Percentiles rank a stretch among this genome's conserved stretches.
These are phyloP conservation scores for Pseudofabraea citricarpa DNA, from an alignment of 2,329 filamentous ascomycete species.

Conservation along the genomic window DNA sequence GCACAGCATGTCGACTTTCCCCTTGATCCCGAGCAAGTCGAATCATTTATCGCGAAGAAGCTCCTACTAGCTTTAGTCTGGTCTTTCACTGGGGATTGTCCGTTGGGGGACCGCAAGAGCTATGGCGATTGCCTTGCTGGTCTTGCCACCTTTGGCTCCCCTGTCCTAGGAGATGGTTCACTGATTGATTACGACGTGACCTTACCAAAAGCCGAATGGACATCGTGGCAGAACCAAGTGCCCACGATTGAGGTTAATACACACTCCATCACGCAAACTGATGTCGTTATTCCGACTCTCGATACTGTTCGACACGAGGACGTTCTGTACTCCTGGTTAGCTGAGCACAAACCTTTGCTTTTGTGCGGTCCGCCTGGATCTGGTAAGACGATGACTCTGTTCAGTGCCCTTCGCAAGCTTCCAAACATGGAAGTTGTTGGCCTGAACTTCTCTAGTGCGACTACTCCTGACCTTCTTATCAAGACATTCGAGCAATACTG, in stretches of 20 bases:
- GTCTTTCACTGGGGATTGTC: slow-evolving; percentile 94
- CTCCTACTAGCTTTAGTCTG: slow-evolving; percentile 87
- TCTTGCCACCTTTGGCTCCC: slow-evolving; percentile 80
- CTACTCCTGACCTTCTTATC: slow-evolving; percentile 93
- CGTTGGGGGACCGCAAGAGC: slow-evolving; percentile 76
- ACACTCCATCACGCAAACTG: slow-evolving; percentile 94
- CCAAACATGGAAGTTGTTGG: slow-evolving; percentile 99
- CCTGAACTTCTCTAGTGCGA: slow-evolving; percentile 98
- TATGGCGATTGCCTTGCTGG: slow-evolving; percentile 84
- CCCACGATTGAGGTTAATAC: slow-evolving; percentile 96
- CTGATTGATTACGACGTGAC: slow-evolving; percentile 95
- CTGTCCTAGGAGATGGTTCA: slow-evolving; percentile 74
- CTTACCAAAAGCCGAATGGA: slow-evolving; percentile 84
- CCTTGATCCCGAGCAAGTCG: slow-evolving; percentile 82
- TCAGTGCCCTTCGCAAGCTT: slow-evolving; percentile 92
- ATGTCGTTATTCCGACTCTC: slow-evolving; percentile 95
- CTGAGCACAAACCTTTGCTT: slow-evolving; percentile 94
- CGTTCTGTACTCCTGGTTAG: slow-evolving; percentile 98
- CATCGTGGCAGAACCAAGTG: slow-evolving; percentile 90
- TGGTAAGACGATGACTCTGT: slow-evolving; percentile 99
- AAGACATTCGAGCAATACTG: slow-evolving; percentile 99
- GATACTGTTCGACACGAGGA: slow-evolving; percentile 98
- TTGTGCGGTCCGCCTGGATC: slow-evolving; percentile 97
- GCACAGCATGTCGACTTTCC: slow-evolving; percentile 91
- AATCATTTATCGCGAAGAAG: slow-evolving; percentile 89